Evolutionary conservation across 257 asterid species (phyloP).

Genomic region (Forsythia viridissima): DNA sequence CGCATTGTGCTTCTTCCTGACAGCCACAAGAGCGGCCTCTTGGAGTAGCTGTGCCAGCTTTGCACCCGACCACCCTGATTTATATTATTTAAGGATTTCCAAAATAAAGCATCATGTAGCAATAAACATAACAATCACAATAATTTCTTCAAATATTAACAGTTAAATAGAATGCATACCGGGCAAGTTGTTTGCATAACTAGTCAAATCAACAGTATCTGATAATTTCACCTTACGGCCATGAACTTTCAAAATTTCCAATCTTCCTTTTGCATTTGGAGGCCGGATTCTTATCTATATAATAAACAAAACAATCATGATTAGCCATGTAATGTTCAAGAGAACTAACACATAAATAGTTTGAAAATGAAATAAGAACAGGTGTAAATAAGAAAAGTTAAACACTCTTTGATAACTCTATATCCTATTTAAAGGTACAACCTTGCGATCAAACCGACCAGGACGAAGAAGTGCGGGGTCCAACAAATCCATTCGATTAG

Average conservation of each 20-base stretch:
- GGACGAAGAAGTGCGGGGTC: constrained; percentile 99
- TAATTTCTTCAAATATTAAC: not conserved
- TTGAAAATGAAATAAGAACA: not conserved
- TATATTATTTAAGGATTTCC: constrained; percentile 23
- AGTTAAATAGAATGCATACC: constrained; percentile 45
- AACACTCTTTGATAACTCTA: not conserved
- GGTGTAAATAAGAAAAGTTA: not conserved
- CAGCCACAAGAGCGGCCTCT: constrained; percentile 99
- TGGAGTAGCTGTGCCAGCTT: constrained; percentile 96
- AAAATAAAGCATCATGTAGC: constrained; percentile 3
- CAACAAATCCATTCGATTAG: constrained; percentile 91
- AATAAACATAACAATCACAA: not conserved
- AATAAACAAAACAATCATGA: constrained; percentile 17
- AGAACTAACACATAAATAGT: constrained; percentile 3
- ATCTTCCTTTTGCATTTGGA: constrained; percentile 95
- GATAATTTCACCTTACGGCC: constrained; percentile 86
- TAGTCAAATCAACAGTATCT: constrained; percentile 72
- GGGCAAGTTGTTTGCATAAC: constrained; percentile 85
- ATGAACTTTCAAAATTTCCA: constrained; percentile 88
- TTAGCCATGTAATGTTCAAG: not conserved
- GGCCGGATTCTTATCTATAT: constrained; percentile 82
- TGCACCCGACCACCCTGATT: constrained; percentile 97
- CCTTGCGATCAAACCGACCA: constrained; percentile 99
- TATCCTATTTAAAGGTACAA: constrained; percentile 35
- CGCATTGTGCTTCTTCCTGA: constrained; percentile 76